Percentiles rank a stretch among this genome's conserved stretches.
These are phyloP conservation scores for Penicillium simplicissimum DNA, from an alignment of 495 filamentous ascomycete species.

Conservation along the genomic window DNA sequence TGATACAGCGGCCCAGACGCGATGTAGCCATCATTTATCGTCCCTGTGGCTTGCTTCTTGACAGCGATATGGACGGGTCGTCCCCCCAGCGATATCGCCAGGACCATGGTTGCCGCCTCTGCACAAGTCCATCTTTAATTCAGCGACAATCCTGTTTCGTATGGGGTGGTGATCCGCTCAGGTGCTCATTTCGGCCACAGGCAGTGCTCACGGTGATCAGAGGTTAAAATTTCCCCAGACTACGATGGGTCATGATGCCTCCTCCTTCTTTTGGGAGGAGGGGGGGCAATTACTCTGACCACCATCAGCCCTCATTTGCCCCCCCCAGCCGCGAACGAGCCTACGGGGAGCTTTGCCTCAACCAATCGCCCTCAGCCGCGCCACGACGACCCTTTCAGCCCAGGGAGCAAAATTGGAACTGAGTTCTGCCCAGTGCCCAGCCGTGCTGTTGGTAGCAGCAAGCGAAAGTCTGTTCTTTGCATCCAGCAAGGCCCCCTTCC, in stretches of 20 bases:
- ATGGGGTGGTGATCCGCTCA: slow-evolving; percentile 16
- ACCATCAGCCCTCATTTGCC: background rate
- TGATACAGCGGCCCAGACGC: background rate
- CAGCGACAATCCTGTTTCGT: slow-evolving; percentile 9
- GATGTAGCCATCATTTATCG: slow-evolving; percentile 8
- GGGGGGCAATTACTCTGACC: background rate
- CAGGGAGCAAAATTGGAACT: slow-evolving; percentile 2
- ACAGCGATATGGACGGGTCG: background rate
- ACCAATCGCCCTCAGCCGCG: background rate
- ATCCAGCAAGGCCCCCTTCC: background rate
- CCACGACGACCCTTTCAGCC: slow-evolving; percentile 1
- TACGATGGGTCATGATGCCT: slow-evolving; percentile 1
- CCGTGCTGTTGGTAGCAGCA: slow-evolving; percentile 8
- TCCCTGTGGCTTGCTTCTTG: slow-evolving; percentile 1
- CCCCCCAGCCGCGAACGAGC: slow-evolving; percentile 12
- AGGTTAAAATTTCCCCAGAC: background rate
- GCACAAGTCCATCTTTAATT: slow-evolving; percentile 6
- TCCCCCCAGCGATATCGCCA: background rate
- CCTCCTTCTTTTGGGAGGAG: background rate
- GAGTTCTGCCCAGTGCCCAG: slow-evolving; percentile 17
- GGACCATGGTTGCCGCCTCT: slow-evolving; percentile 16
- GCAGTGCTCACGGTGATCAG: background rate
- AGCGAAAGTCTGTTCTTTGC: slow-evolving; percentile 5
- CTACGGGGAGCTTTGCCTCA: slow-evolving; percentile 4
- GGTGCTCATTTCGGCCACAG: slow-evolving; percentile 9